Conservation (phyloP, 306 rosid species). For the Cicer arietinum region DNA sequence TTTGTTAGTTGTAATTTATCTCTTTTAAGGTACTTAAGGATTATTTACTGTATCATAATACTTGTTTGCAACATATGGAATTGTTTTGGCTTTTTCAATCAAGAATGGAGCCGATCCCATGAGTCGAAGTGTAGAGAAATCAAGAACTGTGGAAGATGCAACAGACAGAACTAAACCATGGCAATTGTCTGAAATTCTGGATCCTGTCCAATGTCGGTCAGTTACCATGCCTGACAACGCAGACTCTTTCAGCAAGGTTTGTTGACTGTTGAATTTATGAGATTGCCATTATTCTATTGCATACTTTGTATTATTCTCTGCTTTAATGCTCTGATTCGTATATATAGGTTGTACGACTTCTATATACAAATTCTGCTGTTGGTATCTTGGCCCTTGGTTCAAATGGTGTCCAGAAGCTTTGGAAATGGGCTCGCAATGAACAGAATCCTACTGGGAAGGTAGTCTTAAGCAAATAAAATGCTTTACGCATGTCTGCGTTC, state of each 20-base stretch:
- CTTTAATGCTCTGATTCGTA: conserved; percentile 27
- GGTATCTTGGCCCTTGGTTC: conserved; percentile 92
- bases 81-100: conserved; percentile 51
- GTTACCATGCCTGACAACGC: conserved; percentile 83
- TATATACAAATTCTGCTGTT: conserved; percentile 74
- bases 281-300: conserved; percentile 26
- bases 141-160: conserved; percentile 64
- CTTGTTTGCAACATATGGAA: conserved; percentile 34
- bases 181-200: conserved; percentile 83
- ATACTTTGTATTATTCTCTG: conserved; percentile 15
- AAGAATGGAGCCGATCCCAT: conserved; percentile 76
- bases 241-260: conserved; percentile 78
- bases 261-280: conserved; percentile 36
- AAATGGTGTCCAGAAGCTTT: conserved; percentile 80
- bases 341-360: conserved; percentile 73
- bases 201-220: conserved; percentile 69
- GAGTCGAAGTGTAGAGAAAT: conserved; percentile 68
- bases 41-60: conserved; percentile 37
- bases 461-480: conserved; percentile 30
- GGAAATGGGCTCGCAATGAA: conserved; percentile 85
- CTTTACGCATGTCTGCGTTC: conserved; percentile 7
- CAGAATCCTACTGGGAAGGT: conserved; percentile 81
- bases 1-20: conserved; percentile 27
- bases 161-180: conserved; percentile 72
- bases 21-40: conserved; percentile 3